phyloP scores from a whole-genome alignment of 2,329 filamentous ascomycete genomes.

The Trichoderma koningiopsis region DNA sequence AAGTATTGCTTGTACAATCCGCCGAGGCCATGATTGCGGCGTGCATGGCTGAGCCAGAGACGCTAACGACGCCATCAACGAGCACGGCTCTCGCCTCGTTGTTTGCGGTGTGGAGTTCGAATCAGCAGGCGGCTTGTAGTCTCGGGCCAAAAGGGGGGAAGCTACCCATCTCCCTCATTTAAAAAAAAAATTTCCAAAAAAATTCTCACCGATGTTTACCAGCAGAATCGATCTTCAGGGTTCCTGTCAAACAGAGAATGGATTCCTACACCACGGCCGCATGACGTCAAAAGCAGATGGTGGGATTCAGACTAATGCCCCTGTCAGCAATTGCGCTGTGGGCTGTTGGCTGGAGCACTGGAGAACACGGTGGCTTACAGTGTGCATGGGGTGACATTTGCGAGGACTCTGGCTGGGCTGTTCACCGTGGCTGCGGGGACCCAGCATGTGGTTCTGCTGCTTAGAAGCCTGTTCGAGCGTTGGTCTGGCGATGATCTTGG shows the following conservation, averaged over 20 bases:
- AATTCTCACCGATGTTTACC: not conserved
- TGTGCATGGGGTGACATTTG: conserved; percentile 7
- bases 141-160: not conserved
- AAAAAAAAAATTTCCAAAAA: not conserved
- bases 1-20: not conserved
- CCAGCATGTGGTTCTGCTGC: not conserved
- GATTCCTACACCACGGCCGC: not conserved
- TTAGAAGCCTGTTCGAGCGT: conserved; percentile 7
- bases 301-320: not conserved
- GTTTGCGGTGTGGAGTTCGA: conserved; percentile 23
- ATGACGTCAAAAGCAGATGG: conserved; percentile 20
- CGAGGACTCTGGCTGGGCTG: not conserved
- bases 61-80: conserved; percentile 19
- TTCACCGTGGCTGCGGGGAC: not conserved
- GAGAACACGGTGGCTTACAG: not conserved
- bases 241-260: conserved; percentile 7
- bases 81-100: not conserved
- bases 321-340: not conserved
- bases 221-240: conserved; percentile 17
- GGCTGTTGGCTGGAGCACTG: not conserved
- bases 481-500: conserved; percentile 9
- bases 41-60: not conserved
- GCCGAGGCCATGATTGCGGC: not conserved
- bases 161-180: not conserved
- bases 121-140: not conserved